phyloP scores from a whole-genome alignment of 2,329 filamentous ascomycete genomes.

The Myriosclerotinia scirpicola region DNA sequence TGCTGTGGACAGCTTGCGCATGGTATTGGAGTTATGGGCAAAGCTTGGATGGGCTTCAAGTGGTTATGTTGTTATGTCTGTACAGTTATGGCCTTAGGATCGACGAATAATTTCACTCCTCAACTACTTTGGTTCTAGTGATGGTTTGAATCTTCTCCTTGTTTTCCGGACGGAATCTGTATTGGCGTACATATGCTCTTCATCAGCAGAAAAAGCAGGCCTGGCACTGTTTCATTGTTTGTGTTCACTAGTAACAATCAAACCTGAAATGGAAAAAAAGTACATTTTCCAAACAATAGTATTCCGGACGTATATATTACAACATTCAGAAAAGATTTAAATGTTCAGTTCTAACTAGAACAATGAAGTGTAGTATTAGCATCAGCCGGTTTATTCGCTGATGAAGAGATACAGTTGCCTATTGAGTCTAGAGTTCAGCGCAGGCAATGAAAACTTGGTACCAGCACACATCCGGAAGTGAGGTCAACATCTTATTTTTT shows the following conservation, averaged over 20 bases:
- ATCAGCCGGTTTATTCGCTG: too few species aligned
- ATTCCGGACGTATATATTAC: too few species aligned
- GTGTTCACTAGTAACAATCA: too few species aligned
- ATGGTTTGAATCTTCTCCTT: background rate
- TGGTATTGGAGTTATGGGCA: constrained; percentile 20
- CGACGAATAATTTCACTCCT: constrained; percentile 12
- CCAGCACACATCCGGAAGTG: background rate
- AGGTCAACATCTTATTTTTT: background rate
- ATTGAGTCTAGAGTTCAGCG: background rate
- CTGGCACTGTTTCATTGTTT: too few species aligned
- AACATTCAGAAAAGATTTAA: too few species aligned
- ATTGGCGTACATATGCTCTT: background rate
- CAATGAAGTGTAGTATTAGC: too few species aligned
- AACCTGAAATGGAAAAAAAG: too few species aligned
- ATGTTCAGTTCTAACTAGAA: too few species aligned
- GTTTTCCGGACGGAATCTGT: background rate
- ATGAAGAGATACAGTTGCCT: background rate
- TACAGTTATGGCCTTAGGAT: constrained; percentile 16
- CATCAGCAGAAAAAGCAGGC: too few species aligned
- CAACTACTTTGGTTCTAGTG: background rate
- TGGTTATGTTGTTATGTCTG: constrained; percentile 13
- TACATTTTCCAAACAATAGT: too few species aligned
- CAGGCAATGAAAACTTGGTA: background rate
- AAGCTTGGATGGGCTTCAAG: constrained; percentile 13
- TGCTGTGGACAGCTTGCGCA: constrained; percentile 15